Base-by-base conservation (phyloP, 164 flowering plant genomes). In the Chloranthus sessilifolius region DNA sequence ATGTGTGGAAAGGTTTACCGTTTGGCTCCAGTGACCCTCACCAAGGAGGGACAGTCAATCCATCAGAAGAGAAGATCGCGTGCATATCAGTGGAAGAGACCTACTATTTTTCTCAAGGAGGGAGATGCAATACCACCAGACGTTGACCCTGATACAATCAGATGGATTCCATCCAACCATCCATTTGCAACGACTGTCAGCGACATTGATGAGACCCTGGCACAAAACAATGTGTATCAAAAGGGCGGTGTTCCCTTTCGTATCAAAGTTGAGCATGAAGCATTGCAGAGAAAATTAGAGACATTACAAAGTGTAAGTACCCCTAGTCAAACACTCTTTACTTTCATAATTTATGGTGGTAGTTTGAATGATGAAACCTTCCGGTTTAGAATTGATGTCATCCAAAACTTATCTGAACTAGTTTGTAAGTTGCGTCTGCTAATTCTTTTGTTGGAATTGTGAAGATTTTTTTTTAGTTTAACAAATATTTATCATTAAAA, bases 141-240 rank as follows among this genome's bases (percentile, higher is more conserved):
- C 74, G 95, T 92, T 51, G 96, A 92, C 65, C 96, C 99, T 62
- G 96, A 92, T 48, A 84, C 89, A 24, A 64, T 92, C 22, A 76
- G 99, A 62, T 92, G 99, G 99, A 92, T 92, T 65, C 96, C 99
- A 26, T 84, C 99, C 34, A 92, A 92, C 72, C 99, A 92, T 69
- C 99, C 99, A 22, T 92, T 92, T 70, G 99, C 95, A 37, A 92
- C 95, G 19, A 92, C 95, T 31, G 74, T 71, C 11, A 81, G 68
- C 61, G 96, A 92, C 46, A 80, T 92, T 59, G 94, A 88, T 60
- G 96, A 92, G 61, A 83, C 71, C 72, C 58, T 88, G 71, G 96
- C 94, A 21, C 99, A 92, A 52, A 79, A 59, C 50, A 92, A 92
- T 75, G 91, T 92, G 39, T 79, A 76, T 60, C 99, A 84, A 43